Evolutionary conservation across 2,329 filamentous ascomycete species (phyloP), one percentile per base, ranked within the genome.

Genomic region (Xylaria sp.): DNA sequence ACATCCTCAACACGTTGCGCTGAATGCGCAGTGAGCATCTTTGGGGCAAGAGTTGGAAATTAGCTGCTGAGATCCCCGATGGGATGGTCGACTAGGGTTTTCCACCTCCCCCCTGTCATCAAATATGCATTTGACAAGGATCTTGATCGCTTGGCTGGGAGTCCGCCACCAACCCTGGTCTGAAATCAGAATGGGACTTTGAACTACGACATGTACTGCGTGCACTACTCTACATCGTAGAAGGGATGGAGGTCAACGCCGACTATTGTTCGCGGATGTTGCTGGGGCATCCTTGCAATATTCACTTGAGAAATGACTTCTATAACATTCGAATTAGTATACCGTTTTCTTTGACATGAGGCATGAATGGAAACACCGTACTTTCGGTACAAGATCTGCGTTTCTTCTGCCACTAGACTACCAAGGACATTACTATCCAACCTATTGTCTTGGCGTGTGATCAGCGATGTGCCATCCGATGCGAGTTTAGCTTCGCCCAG

Each of bases 381-480:
- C 61, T 54, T 39, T 27, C 29, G 29, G 39, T 59, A 47, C 51
- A 13, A 11, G 60, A 61, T 65, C 60, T 66, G 50, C 47, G 56
- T 67, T 64, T 67, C 65, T 66, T 62, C 62, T 71, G 59, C 57
- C 49, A 56, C 39, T 60, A 61, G 53, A 38, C 15, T 44, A 51
- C n/a, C 38, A 39, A 53, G 69, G 63, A 72, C 63, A 68, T 42
- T 70, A 68, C 56, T 68, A 63, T 63, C 57, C 55, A 57, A 63
- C 63, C 66, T 74, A 74, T 74, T 75, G 71, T 69, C 73, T 74
- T 75, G 72, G 73, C 73, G 60, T 66, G 63, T 67, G 65, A 67
- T 73, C 65, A 65, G 67, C 67, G 64, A 70, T 69, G 66, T 66
- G 66, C 61, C 69, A 70, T 72, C 73, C 66, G 68, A 73, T 72